These are phyloP conservation scores for Solanum sitiens DNA, from an alignment of 257 asterid species.

Conservation along the genomic window DNA sequence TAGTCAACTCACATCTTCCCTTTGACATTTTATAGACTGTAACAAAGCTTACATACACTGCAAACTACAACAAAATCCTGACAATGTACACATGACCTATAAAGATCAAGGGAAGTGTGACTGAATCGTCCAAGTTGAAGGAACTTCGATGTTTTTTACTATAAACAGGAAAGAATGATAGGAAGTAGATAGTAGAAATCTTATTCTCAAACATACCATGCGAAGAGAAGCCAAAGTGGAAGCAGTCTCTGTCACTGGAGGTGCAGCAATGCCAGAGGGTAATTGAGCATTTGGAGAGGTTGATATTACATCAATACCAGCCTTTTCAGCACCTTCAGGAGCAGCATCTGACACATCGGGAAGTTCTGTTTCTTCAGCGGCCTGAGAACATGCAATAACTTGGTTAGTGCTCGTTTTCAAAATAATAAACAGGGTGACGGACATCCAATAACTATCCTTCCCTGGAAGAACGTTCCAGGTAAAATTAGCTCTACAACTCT, in stretches of 20 bases:
- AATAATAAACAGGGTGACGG: not conserved
- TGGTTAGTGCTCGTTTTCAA: not conserved
- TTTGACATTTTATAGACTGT: not conserved
- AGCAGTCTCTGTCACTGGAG: constrained; percentile 65
- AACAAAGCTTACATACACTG: not conserved
- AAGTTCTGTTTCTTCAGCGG: constrained; percentile 31
- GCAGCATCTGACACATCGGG: constrained; percentile 42
- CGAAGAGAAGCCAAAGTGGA: constrained; percentile 79
- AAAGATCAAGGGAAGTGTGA: not conserved
- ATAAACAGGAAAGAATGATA: not conserved
- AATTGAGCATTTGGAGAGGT: constrained; percentile 50
- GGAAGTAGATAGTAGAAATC: not conserved
- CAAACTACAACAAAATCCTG: not conserved
- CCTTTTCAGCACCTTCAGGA: constrained; percentile 38
- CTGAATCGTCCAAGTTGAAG: not conserved
- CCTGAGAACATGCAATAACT: constrained; percentile 29
- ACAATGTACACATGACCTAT: not conserved
- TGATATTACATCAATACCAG: constrained; percentile 27
- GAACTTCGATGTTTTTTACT: not conserved
- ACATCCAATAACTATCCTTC: not conserved
- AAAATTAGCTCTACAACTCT: not conserved
- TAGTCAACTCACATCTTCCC: not conserved
- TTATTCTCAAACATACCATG: constrained; percentile 38
- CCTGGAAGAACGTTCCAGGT: not conserved
- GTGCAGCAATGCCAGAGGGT: constrained; percentile 29